Base-by-base conservation (phyloP, 306 rosid species). In the Vigna angularis region DNA sequence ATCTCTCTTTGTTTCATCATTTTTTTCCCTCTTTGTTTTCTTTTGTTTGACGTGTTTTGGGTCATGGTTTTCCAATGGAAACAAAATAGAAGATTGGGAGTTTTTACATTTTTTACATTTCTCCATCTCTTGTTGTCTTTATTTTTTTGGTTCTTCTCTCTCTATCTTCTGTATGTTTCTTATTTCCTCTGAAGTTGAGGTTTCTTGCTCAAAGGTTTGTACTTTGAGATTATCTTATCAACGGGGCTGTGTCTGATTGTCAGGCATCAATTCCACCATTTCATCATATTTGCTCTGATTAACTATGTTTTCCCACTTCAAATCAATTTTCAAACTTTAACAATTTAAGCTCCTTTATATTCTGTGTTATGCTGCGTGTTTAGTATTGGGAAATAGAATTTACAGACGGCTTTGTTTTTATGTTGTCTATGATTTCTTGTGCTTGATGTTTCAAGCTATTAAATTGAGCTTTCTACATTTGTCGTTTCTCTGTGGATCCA, bases 1-100 rank as follows among this genome's bases (percentile, higher is more conserved):
- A 78, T 83, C 86, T 84, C 81, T 65, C 74, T 76, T 40, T 76
- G 51, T 14, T 32, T 58, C 51, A 45, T 47, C 10, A 32, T 6
- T 59, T 69, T 59, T 18, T 1, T 50, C 38, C 52, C 10, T 58
- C 36, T 63, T 42, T 36, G 64, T 36, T 66, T 36, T 64, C 64
- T 78, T 83, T 62, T 13, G 61, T 47, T 15, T 45, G 10, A 32
- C 6, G 17, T 32, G 18, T 22, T 49, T 14, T n/a, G 8, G 30
- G 50, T 48, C 67, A 76, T 42, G 22, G 11, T 73, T 65, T 75
- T 71, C 18, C 53, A 51, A 55, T 52, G 78, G 34, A 52, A 26
- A 11, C 58, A 10, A 47, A 72, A 40, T 20, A 30, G 7, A 69
- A 52, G 62, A 51, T 52, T 26, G 32, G 53, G 73, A 49, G n/a